Evolutionary conservation across 2,329 filamentous ascomycete species (phyloP), one percentile per base, ranked within the genome.

Genomic region (Zymoseptoria pseudotritici): DNA sequence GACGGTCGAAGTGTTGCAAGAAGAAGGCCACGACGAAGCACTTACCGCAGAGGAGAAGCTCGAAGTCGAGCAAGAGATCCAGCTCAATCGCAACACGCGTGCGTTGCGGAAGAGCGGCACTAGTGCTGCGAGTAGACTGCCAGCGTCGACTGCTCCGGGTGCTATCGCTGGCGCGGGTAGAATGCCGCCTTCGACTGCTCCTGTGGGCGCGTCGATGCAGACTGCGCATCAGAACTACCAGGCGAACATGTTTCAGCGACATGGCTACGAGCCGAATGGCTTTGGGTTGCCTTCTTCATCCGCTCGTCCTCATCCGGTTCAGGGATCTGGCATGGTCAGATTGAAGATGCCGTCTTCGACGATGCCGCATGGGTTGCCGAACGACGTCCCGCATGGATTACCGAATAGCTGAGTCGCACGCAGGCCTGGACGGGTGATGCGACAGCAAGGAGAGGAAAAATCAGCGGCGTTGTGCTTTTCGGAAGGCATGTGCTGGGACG

Each of bases 1-100:
- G 51, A 74, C 72, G 0, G 72, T 70, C 66, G 72, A 74, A 58
- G 72, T 70, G 0, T 60, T 74, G 51, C 70, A 72, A 58, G 65
- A 63, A 49, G 71, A 74, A 13, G 70, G 63, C 0, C 59, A 65
- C 9, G 72, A 74, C 53, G 70, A 67, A 46, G 68, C 66, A 4
- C 60, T 74, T 10, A 69, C 67, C 10, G 69, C 66, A 13, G 67
- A 71, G 36, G 73, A 74, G 58, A 55, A 64, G 51, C 59, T 55
- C 9, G 67, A 70, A 51, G 69, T 72, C 3, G 61, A 70, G 31
- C 63, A 64, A 19, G 69, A 71, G 64, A 52, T 24, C 20, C 11
- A 11, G 19, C 17, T 24, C 50, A 24, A 24, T 22, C 20, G 50
- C 19, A 21, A n/a, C 17, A 13, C 22, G 50, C 50, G 50, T 52